Evolutionary conservation across 108 stramenopile species (phyloP).

Genomic region (Chaetoceros muelleri): DNA sequence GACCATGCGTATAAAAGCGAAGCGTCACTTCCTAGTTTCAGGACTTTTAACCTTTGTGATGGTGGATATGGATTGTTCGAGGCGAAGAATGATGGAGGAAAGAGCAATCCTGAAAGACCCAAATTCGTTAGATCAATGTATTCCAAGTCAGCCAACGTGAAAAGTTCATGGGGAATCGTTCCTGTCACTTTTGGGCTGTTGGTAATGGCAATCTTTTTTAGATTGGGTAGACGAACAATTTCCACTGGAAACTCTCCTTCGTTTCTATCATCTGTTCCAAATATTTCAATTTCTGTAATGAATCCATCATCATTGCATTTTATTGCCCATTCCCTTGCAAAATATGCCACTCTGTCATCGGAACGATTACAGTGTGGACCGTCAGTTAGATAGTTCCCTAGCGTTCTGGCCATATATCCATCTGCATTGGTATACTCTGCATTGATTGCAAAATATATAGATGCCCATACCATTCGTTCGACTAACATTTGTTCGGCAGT

Average conservation of each 20-base stretch:
- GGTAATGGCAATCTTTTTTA: neutral
- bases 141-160: neutral
- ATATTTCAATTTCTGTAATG: neutral
- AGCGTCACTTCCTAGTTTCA: neutral
- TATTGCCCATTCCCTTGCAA: neutral
- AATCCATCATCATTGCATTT: neutral
- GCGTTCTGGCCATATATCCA: neutral
- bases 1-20: neutral
- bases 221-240: neutral
- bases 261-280: neutral
- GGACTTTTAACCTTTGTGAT: neutral
- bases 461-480: neutral
- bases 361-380: neutral
- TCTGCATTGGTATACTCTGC: neutral
- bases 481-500: neutral
- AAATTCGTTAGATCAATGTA: neutral
- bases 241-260: neutral
- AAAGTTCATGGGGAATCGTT: neutral
- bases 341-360: neutral
- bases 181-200: neutral
- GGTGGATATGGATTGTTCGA: neutral
- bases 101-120: neutral
- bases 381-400: neutral
- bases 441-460: neutral
- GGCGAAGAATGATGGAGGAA: neutral